Base-by-base conservation (phyloP, 768 basidiomycete genomes). In the Boletellus ananiceps region DNA sequence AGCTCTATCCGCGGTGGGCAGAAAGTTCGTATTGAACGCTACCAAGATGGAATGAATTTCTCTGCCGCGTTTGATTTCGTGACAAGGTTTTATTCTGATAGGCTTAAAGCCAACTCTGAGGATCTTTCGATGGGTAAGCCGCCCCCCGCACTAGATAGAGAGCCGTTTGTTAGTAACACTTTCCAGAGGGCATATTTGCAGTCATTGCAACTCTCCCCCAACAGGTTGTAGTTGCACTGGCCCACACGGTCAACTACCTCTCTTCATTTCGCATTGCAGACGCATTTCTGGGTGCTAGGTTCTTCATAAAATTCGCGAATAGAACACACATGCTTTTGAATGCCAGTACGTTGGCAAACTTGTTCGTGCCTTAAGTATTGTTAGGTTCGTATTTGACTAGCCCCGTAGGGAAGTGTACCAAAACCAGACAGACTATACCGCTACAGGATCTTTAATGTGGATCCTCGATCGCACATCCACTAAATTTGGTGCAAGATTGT, bases 381-480 rank as follows among this genome's bases (percentile, higher is more conserved):
- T 7, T 47, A 23, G 19, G 29, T 12, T 40, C 19, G 25, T 40
- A 15, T 18, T 40, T 52, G 39, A 54, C 43, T n/a, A 9, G 14
- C 21, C 27, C 34, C 23, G 36, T 52, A 82, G 82, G 38, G 94
- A 98, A 66, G 82, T 99, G n/a, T 94, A 90, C 64, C 79, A 83
- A 31, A 98, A 97, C 58, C 86, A 88, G 61, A 92, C 90, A 0
- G 86, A 96, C 62, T 79, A 78, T 47, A 81, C 78, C 11, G 71
- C 77, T 16, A 77, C 70, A 49, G 94, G 93, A 4, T 88, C 90
- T 43, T 70, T 99, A 40, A 71, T 96, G 53, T 88, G 84, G 80
- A 76, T 94, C 7, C 73, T 99, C 45, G 89, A 97, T 71, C 80
- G 80, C 50, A 95, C 93, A 29, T 80, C 81, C 55, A 97, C 95